A percentile compares a stretch with the other conserved stretches of the same genome.
Conservation (phyloP, 495 filamentous ascomycete species). For the Friedmanniomyces endolithicus region DNA sequence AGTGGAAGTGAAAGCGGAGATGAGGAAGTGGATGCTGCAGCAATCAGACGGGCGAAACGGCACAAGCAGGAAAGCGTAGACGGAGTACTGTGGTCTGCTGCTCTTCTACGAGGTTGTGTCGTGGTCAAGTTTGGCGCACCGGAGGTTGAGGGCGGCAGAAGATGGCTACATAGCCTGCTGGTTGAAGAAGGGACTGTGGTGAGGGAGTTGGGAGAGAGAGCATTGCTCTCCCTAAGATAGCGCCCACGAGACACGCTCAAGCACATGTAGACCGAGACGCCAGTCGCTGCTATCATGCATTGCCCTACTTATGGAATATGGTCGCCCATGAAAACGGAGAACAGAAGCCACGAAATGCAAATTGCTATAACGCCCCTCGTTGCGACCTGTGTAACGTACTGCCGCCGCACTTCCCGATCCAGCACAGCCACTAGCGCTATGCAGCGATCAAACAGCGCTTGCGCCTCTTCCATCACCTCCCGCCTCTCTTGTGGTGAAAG, state of each 20-base stretch:
- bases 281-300: too few relatives aligned
- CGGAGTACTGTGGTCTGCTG: constrained; percentile 64
- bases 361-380: neutral
- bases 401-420: neutral
- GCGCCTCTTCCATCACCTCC: constrained; percentile 38
- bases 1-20: constrained; percentile 19
- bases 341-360: neutral
- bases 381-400: neutral
- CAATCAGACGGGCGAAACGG: constrained; percentile 30
- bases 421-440: constrained; percentile 25
- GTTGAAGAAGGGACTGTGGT: constrained; percentile 44
- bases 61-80: constrained; percentile 42
- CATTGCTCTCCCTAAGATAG: constrained; percentile 42
- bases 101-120: constrained; percentile 67
- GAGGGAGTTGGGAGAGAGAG: constrained; percentile 50
- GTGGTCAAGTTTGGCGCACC: constrained; percentile 72
- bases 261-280: too few relatives aligned
- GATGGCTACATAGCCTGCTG: constrained; percentile 48
- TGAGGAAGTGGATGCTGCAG: constrained; percentile 27
- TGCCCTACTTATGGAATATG: neutral
- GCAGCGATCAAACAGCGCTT: constrained; percentile 33
- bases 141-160: constrained; percentile 48
- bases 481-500: constrained; percentile 34
- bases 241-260: neutral
- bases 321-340: neutral